Conservation (phyloP, 208 protist genomes). For the Leishmania arabica region DNA sequence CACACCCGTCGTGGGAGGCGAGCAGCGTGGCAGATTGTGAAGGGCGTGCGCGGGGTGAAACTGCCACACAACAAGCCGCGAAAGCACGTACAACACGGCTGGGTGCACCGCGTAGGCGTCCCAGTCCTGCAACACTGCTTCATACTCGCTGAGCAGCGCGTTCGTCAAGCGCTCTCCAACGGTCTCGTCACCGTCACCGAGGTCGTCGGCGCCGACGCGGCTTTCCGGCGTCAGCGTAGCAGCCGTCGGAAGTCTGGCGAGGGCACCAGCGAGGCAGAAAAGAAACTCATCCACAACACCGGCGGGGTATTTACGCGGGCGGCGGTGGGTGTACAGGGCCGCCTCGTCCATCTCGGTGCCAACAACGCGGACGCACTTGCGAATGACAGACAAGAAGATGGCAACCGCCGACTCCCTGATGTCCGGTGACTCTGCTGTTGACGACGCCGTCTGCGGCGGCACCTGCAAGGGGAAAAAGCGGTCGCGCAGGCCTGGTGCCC, state of each 20-base stretch:
- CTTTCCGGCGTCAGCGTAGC: not conserved
- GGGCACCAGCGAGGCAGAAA: conserved; percentile 55
- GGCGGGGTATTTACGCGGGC: conserved; percentile 37
- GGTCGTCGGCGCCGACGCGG: not conserved
- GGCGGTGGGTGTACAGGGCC: conserved; percentile 58
- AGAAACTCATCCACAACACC: conserved; percentile 79
- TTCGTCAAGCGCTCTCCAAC: conserved; percentile 58
- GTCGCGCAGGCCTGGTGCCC: conserved; percentile 39
- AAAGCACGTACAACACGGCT: conserved; percentile 73
- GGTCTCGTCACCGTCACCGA: conserved; percentile 28
- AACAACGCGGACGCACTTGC: conserved; percentile 62
- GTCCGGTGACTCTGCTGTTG: not conserved
- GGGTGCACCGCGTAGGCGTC: conserved; percentile 84
- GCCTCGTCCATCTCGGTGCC: conserved; percentile 57
- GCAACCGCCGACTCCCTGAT: conserved; percentile 12
- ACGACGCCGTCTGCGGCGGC: not conserved
- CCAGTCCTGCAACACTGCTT: conserved; percentile 73
- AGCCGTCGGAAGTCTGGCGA: conserved; percentile 21
- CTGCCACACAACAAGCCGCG: conserved; percentile 78
- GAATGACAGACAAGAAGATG: conserved; percentile 41
- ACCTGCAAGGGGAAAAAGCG: conserved; percentile 30
- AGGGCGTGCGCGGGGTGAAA: conserved; percentile 46
- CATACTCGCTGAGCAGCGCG: conserved; percentile 63
- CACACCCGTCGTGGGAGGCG: not conserved
- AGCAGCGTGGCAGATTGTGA: not conserved